A percentile compares a stretch with the other conserved stretches of the same genome.
phyloP scores from a whole-genome alignment of 2,329 filamentous ascomycete genomes.

The Stagonosporopsis tanaceti region DNA sequence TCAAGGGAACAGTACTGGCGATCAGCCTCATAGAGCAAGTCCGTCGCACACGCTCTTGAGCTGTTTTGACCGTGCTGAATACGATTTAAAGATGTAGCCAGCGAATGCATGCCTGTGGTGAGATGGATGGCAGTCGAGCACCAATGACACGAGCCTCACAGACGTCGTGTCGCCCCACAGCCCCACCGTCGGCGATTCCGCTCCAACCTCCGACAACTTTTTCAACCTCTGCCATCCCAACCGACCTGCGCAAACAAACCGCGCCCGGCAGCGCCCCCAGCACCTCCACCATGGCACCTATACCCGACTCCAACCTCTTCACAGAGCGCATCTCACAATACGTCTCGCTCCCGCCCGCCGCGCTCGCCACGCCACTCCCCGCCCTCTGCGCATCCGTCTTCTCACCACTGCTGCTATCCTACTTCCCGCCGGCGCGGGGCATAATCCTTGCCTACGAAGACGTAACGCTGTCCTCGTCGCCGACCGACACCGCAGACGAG shows the following conservation, averaged over 20 bases:
- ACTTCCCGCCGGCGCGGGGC: conserved; percentile 75
- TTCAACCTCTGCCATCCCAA: conserved; percentile 23
- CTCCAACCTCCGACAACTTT: conserved; percentile 37
- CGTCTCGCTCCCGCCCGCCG: conserved; percentile 75
- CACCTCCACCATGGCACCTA: conserved; percentile 37
- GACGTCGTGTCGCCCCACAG: background rate
- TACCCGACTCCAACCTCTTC: conserved; percentile 65
- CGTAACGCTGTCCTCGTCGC: conserved; percentile 68
- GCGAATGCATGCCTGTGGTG: too few relatives aligned
- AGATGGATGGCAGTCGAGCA: background rate
- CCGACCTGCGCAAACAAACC: conserved; percentile 7
- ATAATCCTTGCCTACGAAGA: conserved; percentile 80
- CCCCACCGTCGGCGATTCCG: background rate
- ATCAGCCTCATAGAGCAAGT: background rate
- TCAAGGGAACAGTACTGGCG: background rate
- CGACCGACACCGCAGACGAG: conserved; percentile 35
- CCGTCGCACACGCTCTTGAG: too few relatives aligned
- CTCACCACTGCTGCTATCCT: conserved; percentile 76
- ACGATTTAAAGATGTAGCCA: too few relatives aligned
- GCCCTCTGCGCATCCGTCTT: conserved; percentile 78
- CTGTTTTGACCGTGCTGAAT: too few relatives aligned
- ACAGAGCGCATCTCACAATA: conserved; percentile 83
- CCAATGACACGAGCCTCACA: background rate
- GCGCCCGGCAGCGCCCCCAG: conserved; percentile 23
- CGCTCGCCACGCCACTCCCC: conserved; percentile 73